Evolutionary conservation across 179 eudicot genomes (phyloP), one percentile per base, ranked within the genome.

Genomic region (Beta corolliflora): DNA sequence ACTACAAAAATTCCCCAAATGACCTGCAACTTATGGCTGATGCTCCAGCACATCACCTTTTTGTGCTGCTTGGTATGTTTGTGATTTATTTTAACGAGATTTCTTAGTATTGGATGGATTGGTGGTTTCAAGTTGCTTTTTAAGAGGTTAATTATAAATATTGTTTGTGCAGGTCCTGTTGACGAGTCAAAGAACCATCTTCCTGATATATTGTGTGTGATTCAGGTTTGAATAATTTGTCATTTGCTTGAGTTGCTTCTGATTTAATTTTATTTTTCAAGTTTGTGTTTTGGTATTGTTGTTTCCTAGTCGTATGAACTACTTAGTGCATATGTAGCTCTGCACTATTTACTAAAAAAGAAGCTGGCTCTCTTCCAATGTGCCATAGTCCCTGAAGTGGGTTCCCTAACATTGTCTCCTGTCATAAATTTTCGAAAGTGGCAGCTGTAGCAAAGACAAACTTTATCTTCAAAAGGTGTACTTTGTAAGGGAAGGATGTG

Each of bases 21-120:
- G 99, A 96, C 90, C 86, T 96, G 71, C 99, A 92, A 85, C 81
- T 96, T 81, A 88, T 94, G 93, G 97, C 99, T 52, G 99, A 96
- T 91, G 98, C 98, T 79, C 97, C 99, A 73, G 98, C 98, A 18
- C 99, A 96, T 88, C 98, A 96, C 84, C 81, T 96, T 81, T 96
- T 92, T 92, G 99, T 94, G 80, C 86, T 96, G 85, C 98, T 96
- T 83, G 99, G 99, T 94, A 91, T 81, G 72, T 76, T 70, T 78
- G 21, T 63, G 61, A 7, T 65, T 63, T 21, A 36, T 18, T 53
- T 23, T 9, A 16, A 55, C 11, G 11, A 13, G 15, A 55, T 19
- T 77, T 71, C 16, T 60, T 5, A 54, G 52, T 29, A 77, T 61
- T 54, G 2, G 9, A 18, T n/a, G 59, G 8, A 36, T 52, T 46